These are phyloP conservation scores for Melampsora abietis-canadensis DNA, from an alignment of 1,284 basidiomycete genomes.

Conservation along the genomic window DNA sequence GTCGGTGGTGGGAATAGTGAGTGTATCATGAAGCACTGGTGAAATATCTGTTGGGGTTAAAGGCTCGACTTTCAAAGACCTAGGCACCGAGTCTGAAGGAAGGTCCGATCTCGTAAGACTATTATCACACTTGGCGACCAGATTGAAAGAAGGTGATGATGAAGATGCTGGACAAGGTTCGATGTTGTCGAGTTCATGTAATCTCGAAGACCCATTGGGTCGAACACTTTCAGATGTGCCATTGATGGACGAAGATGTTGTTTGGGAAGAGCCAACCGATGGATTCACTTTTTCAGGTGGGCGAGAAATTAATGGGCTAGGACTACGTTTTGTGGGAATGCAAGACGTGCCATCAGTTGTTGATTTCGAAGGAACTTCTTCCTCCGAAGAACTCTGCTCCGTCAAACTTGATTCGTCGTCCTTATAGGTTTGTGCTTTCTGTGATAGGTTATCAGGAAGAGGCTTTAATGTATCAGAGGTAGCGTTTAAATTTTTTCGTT, in stretches of 20 bases:
- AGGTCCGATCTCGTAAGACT: neutral
- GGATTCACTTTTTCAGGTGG: neutral
- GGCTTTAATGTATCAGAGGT: constrained; percentile 2
- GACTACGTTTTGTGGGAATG: constrained; percentile 2
- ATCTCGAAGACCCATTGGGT: neutral
- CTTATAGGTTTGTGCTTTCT: constrained; percentile 16
- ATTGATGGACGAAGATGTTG: neutral
- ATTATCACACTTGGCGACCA: too few relatives aligned
- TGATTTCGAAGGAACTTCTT: constrained; percentile 6
- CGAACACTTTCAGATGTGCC: too few relatives aligned
- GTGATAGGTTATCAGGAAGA: neutral
- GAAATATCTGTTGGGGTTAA: neutral
- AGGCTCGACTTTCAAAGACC: neutral
- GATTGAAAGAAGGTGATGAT: too few relatives aligned
- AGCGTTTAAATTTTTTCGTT: constrained; percentile 10
- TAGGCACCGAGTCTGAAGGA: neutral
- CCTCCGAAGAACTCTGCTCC: constrained; percentile 42
- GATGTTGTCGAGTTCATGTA: neutral
- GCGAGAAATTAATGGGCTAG: neutral
- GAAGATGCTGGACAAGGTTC: neutral
- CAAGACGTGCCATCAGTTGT: neutral
- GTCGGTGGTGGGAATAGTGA: neutral
- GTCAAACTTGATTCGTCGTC: constrained; percentile 43
- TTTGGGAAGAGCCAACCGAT: neutral
- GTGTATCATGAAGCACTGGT: neutral